These are phyloP conservation scores for Exserohilum rostratum DNA, from an alignment of 2,329 filamentous ascomycete genomes.

Conservation along the genomic window DNA sequence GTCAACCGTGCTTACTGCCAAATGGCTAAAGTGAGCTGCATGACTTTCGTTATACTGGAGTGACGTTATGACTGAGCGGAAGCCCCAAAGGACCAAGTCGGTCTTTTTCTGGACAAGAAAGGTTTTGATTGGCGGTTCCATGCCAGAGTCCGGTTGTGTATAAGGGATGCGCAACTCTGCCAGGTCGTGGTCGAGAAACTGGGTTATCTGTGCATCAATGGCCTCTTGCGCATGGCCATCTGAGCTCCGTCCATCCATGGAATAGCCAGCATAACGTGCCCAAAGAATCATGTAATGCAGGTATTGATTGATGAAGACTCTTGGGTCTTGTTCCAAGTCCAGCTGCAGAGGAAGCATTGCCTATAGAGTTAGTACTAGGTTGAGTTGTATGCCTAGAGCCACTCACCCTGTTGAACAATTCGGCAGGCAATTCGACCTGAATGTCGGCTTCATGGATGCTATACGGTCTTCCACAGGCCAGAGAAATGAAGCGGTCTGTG, in stretches of 20 bases:
- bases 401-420: slow-evolving; percentile 28
- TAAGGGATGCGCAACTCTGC: slow-evolving; percentile 2
- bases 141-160: neutral
- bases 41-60: slow-evolving; percentile 27
- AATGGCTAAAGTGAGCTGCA: slow-evolving; percentile 17
- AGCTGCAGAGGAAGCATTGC: slow-evolving; percentile 20
- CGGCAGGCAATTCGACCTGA: slow-evolving; percentile 31
- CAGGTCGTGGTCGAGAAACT: slow-evolving; percentile 12
- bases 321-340: slow-evolving; percentile 16
- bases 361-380: slow-evolving; percentile 1
- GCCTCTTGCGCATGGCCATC: slow-evolving; percentile 9
- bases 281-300: slow-evolving; percentile 32
- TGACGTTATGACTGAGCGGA: slow-evolving; percentile 30
- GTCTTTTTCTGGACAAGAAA: slow-evolving; percentile 28
- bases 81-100: slow-evolving; percentile 33
- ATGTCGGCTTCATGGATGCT: slow-evolving; percentile 37
- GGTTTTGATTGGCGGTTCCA: neutral
- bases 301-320: slow-evolving; percentile 25
- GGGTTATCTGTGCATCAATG: slow-evolving; percentile 17
- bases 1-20: slow-evolving; percentile 25
- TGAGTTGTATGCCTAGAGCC: neutral
- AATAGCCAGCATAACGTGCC: slow-evolving; percentile 31
- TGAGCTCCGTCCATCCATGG: slow-evolving; percentile 29
- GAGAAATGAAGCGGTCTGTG: slow-evolving; percentile 36
- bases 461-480: slow-evolving; percentile 40